Percentiles rank a stretch among this genome's conserved stretches.
phyloP scores from a whole-genome alignment of 2,329 filamentous ascomycete genomes.

The Didymella sp. region DNA sequence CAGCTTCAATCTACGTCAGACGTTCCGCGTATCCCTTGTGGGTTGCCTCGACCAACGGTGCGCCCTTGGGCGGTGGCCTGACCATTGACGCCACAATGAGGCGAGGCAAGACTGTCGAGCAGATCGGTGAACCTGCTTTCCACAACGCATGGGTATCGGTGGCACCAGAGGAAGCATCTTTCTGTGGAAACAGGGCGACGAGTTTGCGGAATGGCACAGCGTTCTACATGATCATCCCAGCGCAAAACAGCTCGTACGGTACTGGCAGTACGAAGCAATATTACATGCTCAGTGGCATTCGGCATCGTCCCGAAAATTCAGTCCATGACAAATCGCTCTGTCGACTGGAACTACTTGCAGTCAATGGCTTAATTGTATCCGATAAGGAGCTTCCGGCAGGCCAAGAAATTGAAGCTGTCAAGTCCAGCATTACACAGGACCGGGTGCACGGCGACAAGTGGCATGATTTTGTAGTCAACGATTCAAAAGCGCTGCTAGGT shows the following conservation, averaged over 20 bases:
- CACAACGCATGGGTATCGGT: slow-evolving; percentile 68
- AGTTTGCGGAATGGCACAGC: slow-evolving; percentile 67
- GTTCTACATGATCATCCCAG: slow-evolving; percentile 58
- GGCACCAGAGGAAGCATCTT: slow-evolving; percentile 29
- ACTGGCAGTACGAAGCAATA: slow-evolving; percentile 65
- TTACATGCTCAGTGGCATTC: slow-evolving; percentile 61
- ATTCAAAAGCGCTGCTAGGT: slow-evolving; percentile 39
- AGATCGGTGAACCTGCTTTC: slow-evolving; percentile 59
- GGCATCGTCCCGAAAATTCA: slow-evolving; percentile 21
- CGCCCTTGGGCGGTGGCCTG: slow-evolving; percentile 51
- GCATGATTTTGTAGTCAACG: slow-evolving; percentile 33
- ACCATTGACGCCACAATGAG: slow-evolving; percentile 58
- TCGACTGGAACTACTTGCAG: slow-evolving; percentile 61
- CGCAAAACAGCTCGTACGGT: slow-evolving; percentile 58
- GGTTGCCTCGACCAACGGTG: slow-evolving; percentile 61
- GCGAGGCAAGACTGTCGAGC: slow-evolving; percentile 58
- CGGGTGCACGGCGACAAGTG: slow-evolving; percentile 7
- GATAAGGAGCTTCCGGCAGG: slow-evolving; percentile 44
- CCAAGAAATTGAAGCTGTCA: background rate
- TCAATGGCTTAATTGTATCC: slow-evolving; percentile 60
- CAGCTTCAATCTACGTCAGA: slow-evolving; percentile 46
- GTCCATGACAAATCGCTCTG: slow-evolving; percentile 58
- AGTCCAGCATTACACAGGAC: slow-evolving; percentile 8
- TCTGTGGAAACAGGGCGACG: slow-evolving; percentile 52
- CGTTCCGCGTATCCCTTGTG: slow-evolving; percentile 67